These are phyloP conservation scores for Suhomyces prunicola DNA, from an alignment of 805 yeast species.

Conservation along the genomic window DNA sequence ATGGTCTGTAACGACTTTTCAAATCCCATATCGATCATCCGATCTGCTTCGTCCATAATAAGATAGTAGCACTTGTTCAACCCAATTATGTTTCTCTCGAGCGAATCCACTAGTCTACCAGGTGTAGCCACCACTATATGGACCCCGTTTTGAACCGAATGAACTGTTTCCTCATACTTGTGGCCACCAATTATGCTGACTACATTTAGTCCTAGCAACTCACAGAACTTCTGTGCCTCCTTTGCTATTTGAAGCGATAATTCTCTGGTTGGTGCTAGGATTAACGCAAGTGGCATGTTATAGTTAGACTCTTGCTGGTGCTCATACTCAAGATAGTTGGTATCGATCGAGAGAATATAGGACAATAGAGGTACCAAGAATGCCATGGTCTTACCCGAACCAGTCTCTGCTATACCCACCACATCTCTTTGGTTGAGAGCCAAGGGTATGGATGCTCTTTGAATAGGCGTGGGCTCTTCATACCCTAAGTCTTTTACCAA, in stretches of 20 bases:
- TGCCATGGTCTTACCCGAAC: conserved; percentile 91
- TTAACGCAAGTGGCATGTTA: conserved; percentile 70
- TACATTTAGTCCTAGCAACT: conserved; percentile 39
- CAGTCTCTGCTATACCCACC: conserved; percentile 93
- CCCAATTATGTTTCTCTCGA: conserved; percentile 63
- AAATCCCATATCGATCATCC: conserved; percentile 94
- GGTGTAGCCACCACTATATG: conserved; percentile 92
- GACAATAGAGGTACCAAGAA: conserved; percentile 71
- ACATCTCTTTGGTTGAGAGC: conserved; percentile 60
- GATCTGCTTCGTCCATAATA: conserved; percentile 90
- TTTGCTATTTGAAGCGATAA: conserved; percentile 80
- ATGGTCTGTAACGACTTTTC: conserved; percentile 73
- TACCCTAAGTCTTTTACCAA: conserved; percentile 44
- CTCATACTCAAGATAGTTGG: conserved; percentile 33
- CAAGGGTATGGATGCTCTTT: conserved; percentile 81
- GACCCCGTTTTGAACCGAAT: conserved; percentile 58
- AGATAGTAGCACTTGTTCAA: conserved; percentile 62
- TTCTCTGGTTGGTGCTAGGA: conserved; percentile 92
- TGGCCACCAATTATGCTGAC: conserved; percentile 89
- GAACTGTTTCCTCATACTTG: conserved; percentile 68
- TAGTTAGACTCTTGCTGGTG: conserved; percentile 45
- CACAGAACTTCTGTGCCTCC: conserved; percentile 57
- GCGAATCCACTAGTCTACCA: conserved; percentile 80
- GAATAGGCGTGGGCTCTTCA: conserved; percentile 82
- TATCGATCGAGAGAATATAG: conserved; percentile 41